Conservation (phyloP, 2,329 filamentous ascomycete species). For the Aureobasidium pullulans region DNA sequence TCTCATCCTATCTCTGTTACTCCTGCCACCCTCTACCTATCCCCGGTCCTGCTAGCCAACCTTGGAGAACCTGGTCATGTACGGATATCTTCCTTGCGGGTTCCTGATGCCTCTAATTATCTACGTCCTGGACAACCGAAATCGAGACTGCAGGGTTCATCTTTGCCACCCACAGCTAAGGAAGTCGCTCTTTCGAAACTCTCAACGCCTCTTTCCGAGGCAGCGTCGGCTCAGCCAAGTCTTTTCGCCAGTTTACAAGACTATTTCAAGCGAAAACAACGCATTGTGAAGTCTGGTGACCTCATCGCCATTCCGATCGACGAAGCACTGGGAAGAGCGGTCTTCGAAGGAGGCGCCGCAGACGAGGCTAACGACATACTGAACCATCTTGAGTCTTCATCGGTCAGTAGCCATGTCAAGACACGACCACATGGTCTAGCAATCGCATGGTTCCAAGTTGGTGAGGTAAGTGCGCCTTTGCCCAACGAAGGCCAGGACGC, state of each 20-base stretch:
- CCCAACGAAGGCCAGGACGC: constrained; percentile 44
- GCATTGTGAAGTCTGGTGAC: constrained; percentile 80
- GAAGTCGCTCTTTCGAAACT: constrained; percentile 87
- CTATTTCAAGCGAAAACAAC: constrained; percentile 75
- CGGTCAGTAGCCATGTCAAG: constrained; percentile 31
- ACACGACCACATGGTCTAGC: constrained; percentile 20
- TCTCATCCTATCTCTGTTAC: constrained; percentile 39
- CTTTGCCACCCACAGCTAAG: constrained; percentile 53
- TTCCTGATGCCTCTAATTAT: constrained; percentile 38
- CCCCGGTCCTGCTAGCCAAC: constrained; percentile 81
- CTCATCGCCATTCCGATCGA: constrained; percentile 85
- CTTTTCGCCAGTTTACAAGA: constrained; percentile 80
- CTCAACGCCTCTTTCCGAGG: constrained; percentile 79
- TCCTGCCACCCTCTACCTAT: constrained; percentile 65
- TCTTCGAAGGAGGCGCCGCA: constrained; percentile 64
- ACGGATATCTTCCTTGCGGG: constrained; percentile 60
- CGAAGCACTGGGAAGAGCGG: constrained; percentile 69
- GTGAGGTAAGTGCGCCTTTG: constrained; percentile 54
- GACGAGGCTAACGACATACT: constrained; percentile 57
- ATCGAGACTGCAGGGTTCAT: constrained; percentile 26
- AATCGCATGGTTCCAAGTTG: constrained; percentile 90
- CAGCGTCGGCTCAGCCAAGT: constrained; percentile 75
- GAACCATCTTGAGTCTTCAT: constrained; percentile 4
- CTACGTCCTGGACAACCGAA: constrained; percentile 23
- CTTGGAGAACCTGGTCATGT: constrained; percentile 71